These are phyloP conservation scores for Wickerhamomyces alni DNA, from an alignment of 805 yeast genomes.

Conservation along the genomic window DNA sequence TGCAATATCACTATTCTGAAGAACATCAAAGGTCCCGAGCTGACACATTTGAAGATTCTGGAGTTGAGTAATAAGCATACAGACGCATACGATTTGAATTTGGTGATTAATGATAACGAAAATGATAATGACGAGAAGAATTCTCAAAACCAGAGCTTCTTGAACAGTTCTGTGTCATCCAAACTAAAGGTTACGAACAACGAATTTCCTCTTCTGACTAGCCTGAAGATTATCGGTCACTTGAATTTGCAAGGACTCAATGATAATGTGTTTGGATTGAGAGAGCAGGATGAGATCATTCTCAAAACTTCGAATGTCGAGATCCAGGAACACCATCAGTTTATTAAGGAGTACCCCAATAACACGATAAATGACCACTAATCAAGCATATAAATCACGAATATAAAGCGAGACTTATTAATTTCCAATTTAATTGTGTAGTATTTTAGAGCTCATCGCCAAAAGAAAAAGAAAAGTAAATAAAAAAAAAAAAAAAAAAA, in stretches of 20 bases:
- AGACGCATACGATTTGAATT: conserved; percentile 18
- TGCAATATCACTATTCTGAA: conserved; percentile 18
- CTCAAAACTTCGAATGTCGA: neutral
- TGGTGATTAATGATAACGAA: conserved; percentile 6
- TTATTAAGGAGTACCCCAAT: neutral
- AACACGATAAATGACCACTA: no score
- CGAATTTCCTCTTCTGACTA: conserved; percentile 3
- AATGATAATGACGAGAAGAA: conserved; percentile 5
- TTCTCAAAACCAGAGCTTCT: neutral
- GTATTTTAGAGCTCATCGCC: no score
- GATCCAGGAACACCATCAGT: neutral
- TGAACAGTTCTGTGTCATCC: conserved; percentile 3
- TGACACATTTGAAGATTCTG: conserved; percentile 14
- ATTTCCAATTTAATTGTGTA: no score
- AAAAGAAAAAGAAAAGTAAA: no score
- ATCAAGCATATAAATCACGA: no score
- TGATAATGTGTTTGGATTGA: neutral
- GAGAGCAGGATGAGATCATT: neutral
- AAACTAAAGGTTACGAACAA: conserved; percentile 5
- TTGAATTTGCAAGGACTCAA: conserved; percentile 4
- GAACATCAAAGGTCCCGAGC: conserved; percentile 9
- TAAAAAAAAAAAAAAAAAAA: no score
- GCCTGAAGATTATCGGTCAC: conserved; percentile 11
- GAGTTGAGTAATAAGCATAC: conserved; percentile 18
- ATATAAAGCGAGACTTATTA: no score